Evolutionary conservation across 371 early-diverging fungal species (phyloP), one percentile per base, ranked within the genome.

Genomic region (Haplosporangium sp.): DNA sequence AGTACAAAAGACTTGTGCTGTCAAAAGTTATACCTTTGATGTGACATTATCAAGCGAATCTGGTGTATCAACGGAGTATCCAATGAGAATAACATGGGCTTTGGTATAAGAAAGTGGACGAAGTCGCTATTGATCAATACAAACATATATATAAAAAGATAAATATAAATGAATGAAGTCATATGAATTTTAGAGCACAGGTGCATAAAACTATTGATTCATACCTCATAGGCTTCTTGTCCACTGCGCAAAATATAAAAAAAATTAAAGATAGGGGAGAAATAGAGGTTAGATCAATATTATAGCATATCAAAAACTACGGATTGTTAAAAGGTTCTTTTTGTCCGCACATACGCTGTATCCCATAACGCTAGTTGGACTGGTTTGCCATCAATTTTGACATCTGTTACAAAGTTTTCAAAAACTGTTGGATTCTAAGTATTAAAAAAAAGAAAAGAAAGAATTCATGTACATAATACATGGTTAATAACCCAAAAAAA

Each of bases 81-180:
- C 94, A 42, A 98, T 95, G 45, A 98, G 84, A 66, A 97, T 91
- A 39, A 96, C 95, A 84, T 97, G 92, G 5, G 96, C 91, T 74
- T 95, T 96, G 42, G 95, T 94, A 85, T 97, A 98, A 61, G 95
- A 95, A 38, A 97, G 88, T 48, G 96, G 95, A 47, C 98, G 91
- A 68, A 97, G 89, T 48, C 94, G 92, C 88, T 97, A 94, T 76
- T 90, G 27, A 27, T 27, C 27, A 92, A 83, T 90, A 65, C 19
- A 34, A 17, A 60, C 3, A 62, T 5, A 48, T 40, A 15, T 61
- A 47, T 55, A 61, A 53, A 34, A 27, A 40, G 13, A 7, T 37
- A 65, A 13, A 61, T 13, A 50, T 10, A 40, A 58, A 27, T 27
- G 27, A 57, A 61, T 38, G 53, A 17, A 39, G 34, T 11, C 11